These are phyloP conservation scores for Rhizopogon vinicolor DNA, from an alignment of 768 basidiomycete species.

Conservation along the genomic window DNA sequence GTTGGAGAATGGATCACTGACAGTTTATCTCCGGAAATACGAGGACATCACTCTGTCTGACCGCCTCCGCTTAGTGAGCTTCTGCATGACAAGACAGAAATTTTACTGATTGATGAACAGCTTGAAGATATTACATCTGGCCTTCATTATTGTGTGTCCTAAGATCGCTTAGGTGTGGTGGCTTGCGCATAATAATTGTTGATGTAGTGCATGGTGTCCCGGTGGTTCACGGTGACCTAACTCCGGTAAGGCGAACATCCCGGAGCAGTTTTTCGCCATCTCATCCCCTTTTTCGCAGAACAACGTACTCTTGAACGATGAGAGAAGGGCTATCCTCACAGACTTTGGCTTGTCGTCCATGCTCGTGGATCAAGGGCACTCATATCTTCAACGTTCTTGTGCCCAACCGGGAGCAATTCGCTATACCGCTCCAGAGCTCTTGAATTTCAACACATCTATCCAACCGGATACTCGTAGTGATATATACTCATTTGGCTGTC, in stretches of 20 bases:
- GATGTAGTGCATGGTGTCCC: neutral
- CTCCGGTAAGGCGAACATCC: neutral
- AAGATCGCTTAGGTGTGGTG: neutral
- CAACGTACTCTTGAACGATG: constrained; percentile 38
- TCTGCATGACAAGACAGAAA: neutral
- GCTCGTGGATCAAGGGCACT: constrained; percentile 23
- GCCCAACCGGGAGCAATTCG: constrained; percentile 31
- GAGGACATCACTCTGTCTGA: neutral
- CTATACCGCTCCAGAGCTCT: constrained; percentile 39
- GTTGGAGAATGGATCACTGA: constrained; percentile 21
- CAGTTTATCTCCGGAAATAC: constrained; percentile 11
- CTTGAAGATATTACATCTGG: neutral
- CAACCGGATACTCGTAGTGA: neutral
- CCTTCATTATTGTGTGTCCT: neutral
- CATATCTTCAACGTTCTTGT: constrained; percentile 23
- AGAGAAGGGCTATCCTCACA: constrained; percentile 33
- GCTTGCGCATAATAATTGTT: neutral
- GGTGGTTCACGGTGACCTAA: neutral
- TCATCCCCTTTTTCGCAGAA: constrained; percentile 15
- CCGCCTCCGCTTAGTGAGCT: neutral
- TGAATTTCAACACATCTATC: neutral
- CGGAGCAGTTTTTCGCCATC: neutral
- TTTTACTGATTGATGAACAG: neutral
- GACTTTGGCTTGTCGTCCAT: constrained; percentile 42
- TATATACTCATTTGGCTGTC: constrained; percentile 20